These are phyloP conservation scores for Vachellia pachyceras DNA, from an alignment of 306 rosid genomes.

Conservation along the genomic window DNA sequence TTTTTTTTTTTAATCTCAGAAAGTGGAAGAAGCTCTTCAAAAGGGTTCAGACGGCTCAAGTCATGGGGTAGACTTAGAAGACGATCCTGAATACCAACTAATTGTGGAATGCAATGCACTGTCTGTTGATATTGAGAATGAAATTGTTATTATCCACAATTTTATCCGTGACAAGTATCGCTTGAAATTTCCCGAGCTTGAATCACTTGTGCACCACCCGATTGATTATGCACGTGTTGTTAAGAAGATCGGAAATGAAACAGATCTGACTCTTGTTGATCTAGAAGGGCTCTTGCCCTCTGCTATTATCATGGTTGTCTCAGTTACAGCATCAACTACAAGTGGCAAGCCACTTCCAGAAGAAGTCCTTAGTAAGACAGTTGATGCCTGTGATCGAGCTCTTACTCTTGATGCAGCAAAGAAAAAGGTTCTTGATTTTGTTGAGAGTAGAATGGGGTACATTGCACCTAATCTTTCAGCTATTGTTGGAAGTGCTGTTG, in stretches of 20 bases:
- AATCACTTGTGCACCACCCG: conserved; percentile 92
- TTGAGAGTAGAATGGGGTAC: conserved; percentile 97
- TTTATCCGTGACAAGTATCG: conserved; percentile 96
- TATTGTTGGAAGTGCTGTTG: conserved; percentile 92
- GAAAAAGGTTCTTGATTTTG: conserved; percentile 93
- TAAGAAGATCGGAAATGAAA: conserved; percentile 94
- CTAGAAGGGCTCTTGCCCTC: conserved; percentile 95
- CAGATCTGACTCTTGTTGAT: conserved; percentile 93
- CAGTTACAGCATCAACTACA: conserved; percentile 97
- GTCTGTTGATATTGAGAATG: conserved; percentile 96
- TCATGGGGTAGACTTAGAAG: conserved; percentile 77
- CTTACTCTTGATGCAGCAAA: conserved; percentile 83
- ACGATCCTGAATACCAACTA: conserved; percentile 94
- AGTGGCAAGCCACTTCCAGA: conserved; percentile 97
- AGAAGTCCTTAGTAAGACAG: conserved; percentile 75
- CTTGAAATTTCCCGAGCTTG: conserved; percentile 93
- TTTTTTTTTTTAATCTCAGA: conserved; percentile 60
- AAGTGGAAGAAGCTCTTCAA: conserved; percentile 86
- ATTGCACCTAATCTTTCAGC: conserved; percentile 96
- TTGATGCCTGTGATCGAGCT: conserved; percentile 96
- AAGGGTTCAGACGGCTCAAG: conserved; percentile 62
- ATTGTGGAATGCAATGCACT: conserved; percentile 91
- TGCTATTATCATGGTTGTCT: conserved; percentile 92
- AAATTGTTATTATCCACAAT: conserved; percentile 84
- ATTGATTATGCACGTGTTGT: conserved; percentile 97